Conservation (phyloP, 1,284 basidiomycete genomes). For the Tranzscheliella williamsii region DNA sequence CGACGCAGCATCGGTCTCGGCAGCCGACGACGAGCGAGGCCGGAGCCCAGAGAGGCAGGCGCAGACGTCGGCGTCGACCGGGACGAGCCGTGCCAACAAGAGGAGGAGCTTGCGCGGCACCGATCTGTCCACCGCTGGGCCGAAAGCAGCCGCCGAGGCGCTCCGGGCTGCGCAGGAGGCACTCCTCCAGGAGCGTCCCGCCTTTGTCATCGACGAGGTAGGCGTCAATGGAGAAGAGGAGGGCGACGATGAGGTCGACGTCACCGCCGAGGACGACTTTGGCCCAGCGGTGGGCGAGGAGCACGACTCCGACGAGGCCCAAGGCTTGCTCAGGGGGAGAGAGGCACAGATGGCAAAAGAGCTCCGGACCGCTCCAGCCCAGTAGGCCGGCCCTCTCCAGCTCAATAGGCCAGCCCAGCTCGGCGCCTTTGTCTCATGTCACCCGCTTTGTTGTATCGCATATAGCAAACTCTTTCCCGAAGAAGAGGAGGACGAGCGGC, state of each 20-base stretch:
- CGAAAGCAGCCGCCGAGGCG: conserved; percentile 45
- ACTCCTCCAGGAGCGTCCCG: conserved; percentile 41
- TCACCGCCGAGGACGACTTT: conserved; percentile 24
- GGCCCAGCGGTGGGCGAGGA: conserved; percentile 23
- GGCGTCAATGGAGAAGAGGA: conserved; percentile 16
- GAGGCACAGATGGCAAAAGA: conserved; percentile 39
- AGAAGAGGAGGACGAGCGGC: too few species aligned
- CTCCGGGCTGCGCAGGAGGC: conserved; percentile 48
- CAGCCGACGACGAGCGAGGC: conserved; percentile 7
- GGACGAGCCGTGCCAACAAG: conserved; percentile 15
- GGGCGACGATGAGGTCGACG: conserved; percentile 14
- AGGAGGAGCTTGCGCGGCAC: conserved; percentile 34
- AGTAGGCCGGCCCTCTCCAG: too few species aligned
- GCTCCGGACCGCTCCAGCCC: conserved; percentile 26
- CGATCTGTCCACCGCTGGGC: conserved; percentile 40
- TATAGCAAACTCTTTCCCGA: too few species aligned
- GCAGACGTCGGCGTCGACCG: not conserved
- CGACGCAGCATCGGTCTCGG: not conserved
- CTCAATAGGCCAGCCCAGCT: too few species aligned
- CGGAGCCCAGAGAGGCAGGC: conserved; percentile 22
- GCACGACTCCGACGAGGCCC: conserved; percentile 6
- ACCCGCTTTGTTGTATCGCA: too few species aligned
- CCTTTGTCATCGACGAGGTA: conserved; percentile 54
- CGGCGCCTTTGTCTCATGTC: too few species aligned
- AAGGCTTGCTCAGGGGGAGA: conserved; percentile 30